Evolutionary conservation across 345 rosid species (phyloP), one percentile per base, ranked within the genome.

Genomic region (Erucastrum elatum): DNA sequence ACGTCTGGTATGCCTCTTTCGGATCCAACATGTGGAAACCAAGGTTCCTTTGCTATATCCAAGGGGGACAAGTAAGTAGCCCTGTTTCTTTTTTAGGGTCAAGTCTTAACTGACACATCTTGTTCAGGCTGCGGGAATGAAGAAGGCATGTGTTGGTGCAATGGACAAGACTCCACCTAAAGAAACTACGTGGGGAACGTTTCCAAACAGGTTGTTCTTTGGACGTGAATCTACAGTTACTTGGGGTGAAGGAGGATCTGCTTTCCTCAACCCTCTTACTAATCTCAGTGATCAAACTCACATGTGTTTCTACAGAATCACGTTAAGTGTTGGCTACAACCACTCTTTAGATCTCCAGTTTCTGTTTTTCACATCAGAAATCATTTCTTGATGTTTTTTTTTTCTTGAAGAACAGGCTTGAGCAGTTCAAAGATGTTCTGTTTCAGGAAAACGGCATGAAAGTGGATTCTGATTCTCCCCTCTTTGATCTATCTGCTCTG

Each of bases 361-460:
- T 31, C 63, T 44, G 10, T 3, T 39, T 39, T 1, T 12, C 46
- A 12, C 17, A 9, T 72, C 25, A 26, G 9, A 16, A 46, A 34
- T 17, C 31, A 68, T 46, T 74, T 61, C 8, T 21, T 67, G 44
- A 27, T 51, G 1, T 49, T 75, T 79, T 8, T 59, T 72, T 33
- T 13, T 70, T 61, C 61, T 21, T 62, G 31, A 64, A 46, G 46
- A 2, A 82, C 92, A 94, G 97, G 85, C 83, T 92, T 55, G 98
- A 94, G 85, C 98, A 92, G 86, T 91, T 90, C 90, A 92, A 92
- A 73, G 99, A 95, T 59, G 87, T 91, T 81, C 80, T 95, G 70
- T 80, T 13, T 78, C 94, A 93, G 81, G 97, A 93, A 83, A 95
- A 95, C 79, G 44, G 5, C 66, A 3, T 80, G 37, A 80, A 77